Evolutionary conservation across 208 protist genomes (phyloP).

Genomic region (Spongospora subterranea): DNA sequence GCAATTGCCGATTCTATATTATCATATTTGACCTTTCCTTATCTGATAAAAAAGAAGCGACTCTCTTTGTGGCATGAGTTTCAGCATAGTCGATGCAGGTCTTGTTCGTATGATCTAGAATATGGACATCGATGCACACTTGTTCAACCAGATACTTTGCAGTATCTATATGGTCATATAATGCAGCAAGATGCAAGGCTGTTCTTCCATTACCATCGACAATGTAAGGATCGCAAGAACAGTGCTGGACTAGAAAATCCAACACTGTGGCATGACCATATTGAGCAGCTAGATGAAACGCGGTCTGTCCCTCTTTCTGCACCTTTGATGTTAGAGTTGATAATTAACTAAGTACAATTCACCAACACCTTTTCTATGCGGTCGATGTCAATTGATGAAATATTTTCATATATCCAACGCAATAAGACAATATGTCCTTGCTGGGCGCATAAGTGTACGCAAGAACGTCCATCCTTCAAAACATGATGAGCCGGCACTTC

Average conservation of each 20-base stretch:
- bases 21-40: not conserved
- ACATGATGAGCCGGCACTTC: not conserved
- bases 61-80: not conserved
- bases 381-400: not conserved
- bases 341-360: not conserved
- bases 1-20: not conserved
- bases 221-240: not conserved
- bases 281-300: not conserved
- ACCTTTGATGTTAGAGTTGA: not conserved
- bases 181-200: constrained; percentile 8
- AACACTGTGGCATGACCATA: constrained; percentile 4
- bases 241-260: constrained; percentile 14
- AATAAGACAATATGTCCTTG: constrained; percentile 6
- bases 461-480: constrained; percentile 9
- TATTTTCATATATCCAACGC: not conserved
- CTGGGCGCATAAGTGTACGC: constrained; percentile 41
- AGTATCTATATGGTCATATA: not conserved
- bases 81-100: not conserved
- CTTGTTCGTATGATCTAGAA: not conserved
- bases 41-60: not conserved
- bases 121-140: constrained; percentile 3
- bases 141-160: constrained; percentile 44
- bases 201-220: not conserved
- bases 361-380: not conserved
- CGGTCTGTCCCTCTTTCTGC: not conserved